Evolutionary conservation across 2,329 filamentous ascomycete genomes (phyloP).

Genomic region (Aspergillaceae sp.): DNA sequence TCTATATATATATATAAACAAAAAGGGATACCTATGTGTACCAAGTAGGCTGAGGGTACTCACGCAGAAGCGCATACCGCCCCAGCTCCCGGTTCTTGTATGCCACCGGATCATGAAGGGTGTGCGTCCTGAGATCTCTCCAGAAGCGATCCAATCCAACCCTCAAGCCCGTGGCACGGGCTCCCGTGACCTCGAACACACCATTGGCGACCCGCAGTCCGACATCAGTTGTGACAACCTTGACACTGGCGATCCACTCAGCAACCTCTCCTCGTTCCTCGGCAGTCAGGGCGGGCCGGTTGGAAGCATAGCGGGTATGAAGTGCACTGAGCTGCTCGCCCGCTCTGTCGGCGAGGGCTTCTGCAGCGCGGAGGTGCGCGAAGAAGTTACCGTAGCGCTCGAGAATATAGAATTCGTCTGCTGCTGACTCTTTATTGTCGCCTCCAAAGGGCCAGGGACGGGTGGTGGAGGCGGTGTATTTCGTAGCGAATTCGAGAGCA

Average conservation of each 20-base stretch:
- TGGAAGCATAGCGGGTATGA: conserved; percentile 36
- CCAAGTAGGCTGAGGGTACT: conserved; percentile 53
- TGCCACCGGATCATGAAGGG: conserved; percentile 57
- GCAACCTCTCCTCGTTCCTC: conserved; percentile 51
- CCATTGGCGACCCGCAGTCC: conserved; percentile 51
- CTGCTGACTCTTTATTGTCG: conserved; percentile 51
- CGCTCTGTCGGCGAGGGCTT: conserved; percentile 50
- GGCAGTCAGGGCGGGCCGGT: conserved; percentile 40
- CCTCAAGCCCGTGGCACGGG: conserved; percentile 49
- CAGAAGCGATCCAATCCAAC: conserved; percentile 58
- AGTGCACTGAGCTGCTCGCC: conserved; percentile 42
- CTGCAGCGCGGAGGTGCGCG: conserved; percentile 53
- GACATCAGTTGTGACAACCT: conserved; percentile 55
- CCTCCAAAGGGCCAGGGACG: conserved; percentile 57
- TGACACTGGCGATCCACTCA: conserved; percentile 54
- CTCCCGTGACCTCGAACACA: conserved; percentile 56
- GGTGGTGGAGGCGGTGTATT: conserved; percentile 50
- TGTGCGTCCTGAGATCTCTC: conserved; percentile 59
- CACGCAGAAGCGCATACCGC: conserved; percentile 47
- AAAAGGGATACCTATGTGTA: conserved; percentile 41
- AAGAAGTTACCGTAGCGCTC: conserved; percentile 57
- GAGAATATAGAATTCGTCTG: conserved; percentile 59
- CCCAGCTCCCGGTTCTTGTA: conserved; percentile 59
- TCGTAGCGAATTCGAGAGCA: conserved; percentile 46
- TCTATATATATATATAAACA: not conserved